phyloP scores from a whole-genome alignment of 306 rosid genomes.

The Pueraria montana region DNA sequence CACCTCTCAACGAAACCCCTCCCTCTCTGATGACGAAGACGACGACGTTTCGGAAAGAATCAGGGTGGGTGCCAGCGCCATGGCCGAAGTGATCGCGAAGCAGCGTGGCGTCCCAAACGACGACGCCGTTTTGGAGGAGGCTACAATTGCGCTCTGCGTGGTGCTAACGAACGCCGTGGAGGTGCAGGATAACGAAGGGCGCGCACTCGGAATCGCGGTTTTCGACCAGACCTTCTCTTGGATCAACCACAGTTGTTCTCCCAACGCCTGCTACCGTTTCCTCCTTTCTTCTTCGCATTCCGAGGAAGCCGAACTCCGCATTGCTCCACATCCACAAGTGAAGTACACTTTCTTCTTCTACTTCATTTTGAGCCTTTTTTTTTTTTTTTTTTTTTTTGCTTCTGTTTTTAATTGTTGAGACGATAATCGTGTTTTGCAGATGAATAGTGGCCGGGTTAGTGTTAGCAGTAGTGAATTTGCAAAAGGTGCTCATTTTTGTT shows the following conservation, averaged over 20 bases:
- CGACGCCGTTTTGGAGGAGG: slow-evolving; percentile 60
- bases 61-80: slow-evolving; percentile 56
- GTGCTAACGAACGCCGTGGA: slow-evolving; percentile 90
- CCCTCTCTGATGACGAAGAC: not conserved
- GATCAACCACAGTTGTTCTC: slow-evolving; percentile 94
- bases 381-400: not conserved
- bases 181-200: slow-evolving; percentile 71
- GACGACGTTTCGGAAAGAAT: slow-evolving; percentile 37
- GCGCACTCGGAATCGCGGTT: slow-evolving; percentile 68
- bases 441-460: slow-evolving; percentile 49
- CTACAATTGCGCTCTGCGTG: slow-evolving; percentile 59
- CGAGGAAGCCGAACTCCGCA: slow-evolving; percentile 29
- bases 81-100: slow-evolving; percentile 55
- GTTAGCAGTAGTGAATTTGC: slow-evolving; percentile 51
- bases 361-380: not conserved
- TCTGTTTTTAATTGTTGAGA: slow-evolving; percentile 1
- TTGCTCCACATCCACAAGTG: slow-evolving; percentile 59
- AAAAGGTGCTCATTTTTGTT: no score
- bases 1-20: not conserved
- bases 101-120: slow-evolving; percentile 1
- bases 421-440: slow-evolving; percentile 58
- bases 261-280: slow-evolving; percentile 73
- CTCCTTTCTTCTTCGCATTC: slow-evolving; percentile 22
- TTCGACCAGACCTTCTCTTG: slow-evolving; percentile 64
- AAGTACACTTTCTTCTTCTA: slow-evolving; percentile 28